Evolutionary conservation across 1,284 basidiomycete species (phyloP).

Genomic region (Apiotrichum veenhuisii): DNA sequence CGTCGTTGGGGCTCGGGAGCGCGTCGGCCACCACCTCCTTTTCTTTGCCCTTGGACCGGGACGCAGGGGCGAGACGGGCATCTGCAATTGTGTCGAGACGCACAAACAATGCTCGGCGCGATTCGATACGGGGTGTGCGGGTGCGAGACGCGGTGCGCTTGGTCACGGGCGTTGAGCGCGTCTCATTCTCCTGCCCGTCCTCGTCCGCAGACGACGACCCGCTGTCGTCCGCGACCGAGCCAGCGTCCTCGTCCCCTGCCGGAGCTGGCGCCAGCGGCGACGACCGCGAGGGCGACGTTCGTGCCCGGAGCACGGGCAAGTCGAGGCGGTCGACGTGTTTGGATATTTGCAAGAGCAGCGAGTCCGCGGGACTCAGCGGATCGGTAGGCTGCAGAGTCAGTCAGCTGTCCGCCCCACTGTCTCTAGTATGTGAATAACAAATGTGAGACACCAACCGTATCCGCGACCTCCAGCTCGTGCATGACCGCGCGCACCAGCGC

Average conservation of each 20-base stretch:
- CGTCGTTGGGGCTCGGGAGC: not conserved
- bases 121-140: slow-evolving; percentile 2
- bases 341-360: slow-evolving; percentile 34
- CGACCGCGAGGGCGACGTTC: slow-evolving; percentile 18
- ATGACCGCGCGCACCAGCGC: slow-evolving; percentile 28
- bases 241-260: not conserved
- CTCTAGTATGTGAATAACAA: not conserved
- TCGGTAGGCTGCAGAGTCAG: slow-evolving; percentile 21
- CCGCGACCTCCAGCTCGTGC: slow-evolving; percentile 27
- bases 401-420: not conserved
- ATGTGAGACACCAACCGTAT: slow-evolving; percentile 16
- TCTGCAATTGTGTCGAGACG: slow-evolving; percentile 12
- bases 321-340: slow-evolving; percentile 41
- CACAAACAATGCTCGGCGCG: slow-evolving; percentile 12
- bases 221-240: not conserved
- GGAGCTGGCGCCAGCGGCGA: slow-evolving; percentile 24
- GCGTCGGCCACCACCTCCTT: not conserved
- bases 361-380: slow-evolving; percentile 29
- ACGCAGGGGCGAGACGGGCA: not conserved
- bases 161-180: not conserved
- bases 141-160: not conserved
- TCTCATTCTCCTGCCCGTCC: slow-evolving; percentile 3
- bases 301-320: slow-evolving; percentile 32
- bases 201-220: slow-evolving; percentile 10
- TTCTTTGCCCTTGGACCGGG: slow-evolving; percentile 12